Evolutionary conservation across 1,284 basidiomycete genomes (phyloP), one percentile per base, ranked within the genome.

Genomic region (Cryptococcus sp.): DNA sequence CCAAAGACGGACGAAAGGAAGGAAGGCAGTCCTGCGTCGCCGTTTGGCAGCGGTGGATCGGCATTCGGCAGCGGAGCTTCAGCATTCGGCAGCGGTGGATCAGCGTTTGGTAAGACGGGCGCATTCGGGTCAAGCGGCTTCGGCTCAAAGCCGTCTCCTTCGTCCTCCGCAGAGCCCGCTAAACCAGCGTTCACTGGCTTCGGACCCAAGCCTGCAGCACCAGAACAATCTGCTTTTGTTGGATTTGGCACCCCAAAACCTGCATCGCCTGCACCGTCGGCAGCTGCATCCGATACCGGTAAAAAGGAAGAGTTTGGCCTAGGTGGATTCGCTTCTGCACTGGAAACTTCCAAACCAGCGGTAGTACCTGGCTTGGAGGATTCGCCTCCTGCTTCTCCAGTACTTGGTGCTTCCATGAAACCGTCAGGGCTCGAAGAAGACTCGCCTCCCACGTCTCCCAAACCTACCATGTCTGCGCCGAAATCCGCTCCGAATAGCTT

Each of bases 251-350:
- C 53, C 40, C 50, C 62, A 38, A 50, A 25, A n/a, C 39, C 58
- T 35, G 46, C 55, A 5, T 60, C 35, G 19, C 50, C 60, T 22
- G 27, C 42, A 17, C 38, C 55, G 15, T 15, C 51, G 17, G 39
- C 46, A 4, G 42, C 45, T 11, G 47, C 56, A 16, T 30, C 48
- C 0, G 45, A 50, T 16, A 38, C 27, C 11, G 50, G 22, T 0
- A 46, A 45, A 6, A 20, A 51, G 16, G 69, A 71, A 51, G 66
- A 70, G 42, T 75, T 77, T 46, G 75, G 73, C 1, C 62, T 77
- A 10, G 71, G 69, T 16, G 64, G 65, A 3, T 68, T 77, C 38
- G 69, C 61, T 7, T 65, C 69, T 15, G 66, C 65, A 10, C 55
- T 77, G 19, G 67, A 64, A 1, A 52, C 47, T 23, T 60, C 66